Base-by-base conservation (phyloP, 441 rosid species). In the Mallotus repandus region DNA sequence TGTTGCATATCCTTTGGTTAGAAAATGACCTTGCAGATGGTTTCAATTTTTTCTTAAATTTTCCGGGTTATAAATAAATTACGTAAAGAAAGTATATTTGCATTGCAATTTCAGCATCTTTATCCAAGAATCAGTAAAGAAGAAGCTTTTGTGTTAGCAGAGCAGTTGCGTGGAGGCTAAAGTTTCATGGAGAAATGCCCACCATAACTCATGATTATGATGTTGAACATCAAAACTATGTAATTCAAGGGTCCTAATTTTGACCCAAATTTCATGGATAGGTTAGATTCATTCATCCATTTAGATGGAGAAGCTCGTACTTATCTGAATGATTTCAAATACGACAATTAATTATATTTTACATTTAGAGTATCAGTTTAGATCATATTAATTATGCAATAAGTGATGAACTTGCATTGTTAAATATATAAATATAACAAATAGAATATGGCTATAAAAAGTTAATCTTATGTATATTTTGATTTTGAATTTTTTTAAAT, bases 161-260 rank as follows among this genome's bases (percentile, higher is more conserved):
- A 54, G n/a, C 12, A 10, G 64, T 65, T 73, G 76, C 76, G 70
- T 56, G 58, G 54, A 29, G 69, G 76, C 52, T 13, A 64, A 46
- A 45, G 57, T 55, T 54, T 43, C 32, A 25, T 53, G 29, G 16
- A 56, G 35, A 65, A 45, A 55, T 65, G 45, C 57, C 22, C 38
- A 21, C 63, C 35, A 64, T 29, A 43, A 48, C 21, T 29, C n/a
- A 46, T 71, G 55, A 71, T 60, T 13, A 32, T 1, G 67, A 61
- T 18, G 25, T 71, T 71, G 59, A 61, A 71, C 8, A n/a, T 59
- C 49, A 50, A 57, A 6, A 4, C 8, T 3, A 70, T 4, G 59
- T 11, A 32, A 69, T 9, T 54, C 19, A 5, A 56, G 14, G 50
- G 72, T 12, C 11, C 61, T 60, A 22, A 18, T 16, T n/a, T 41